phyloP scores from a whole-genome alignment of 441 rosid genomes.

The Oxalis stricta region DNA sequence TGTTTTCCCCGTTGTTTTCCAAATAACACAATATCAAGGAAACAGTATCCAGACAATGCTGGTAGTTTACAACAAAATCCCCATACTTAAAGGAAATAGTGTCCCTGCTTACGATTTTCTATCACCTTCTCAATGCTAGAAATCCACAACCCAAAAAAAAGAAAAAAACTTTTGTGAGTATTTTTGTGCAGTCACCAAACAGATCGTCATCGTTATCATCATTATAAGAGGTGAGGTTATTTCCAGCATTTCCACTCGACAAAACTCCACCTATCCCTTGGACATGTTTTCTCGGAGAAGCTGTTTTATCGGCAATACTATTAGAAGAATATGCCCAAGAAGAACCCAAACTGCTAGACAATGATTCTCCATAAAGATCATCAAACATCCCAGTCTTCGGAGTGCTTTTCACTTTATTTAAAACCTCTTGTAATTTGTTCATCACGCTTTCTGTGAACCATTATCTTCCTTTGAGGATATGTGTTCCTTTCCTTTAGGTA shows the following conservation, averaged over 20 bases:
- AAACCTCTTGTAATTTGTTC: slow-evolving; percentile 56
- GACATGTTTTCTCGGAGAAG: slow-evolving; percentile 22
- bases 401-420: slow-evolving; percentile 44
- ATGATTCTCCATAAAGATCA: slow-evolving; percentile 65
- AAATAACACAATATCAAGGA: too few species aligned
- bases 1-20: too few species aligned
- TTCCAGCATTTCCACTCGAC: slow-evolving; percentile 17
- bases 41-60: too few species aligned
- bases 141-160: not conserved
- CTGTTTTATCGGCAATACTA: slow-evolving; percentile 11
- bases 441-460: slow-evolving; percentile 39
- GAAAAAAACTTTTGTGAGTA: not conserved
- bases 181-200: slow-evolving; percentile 47
- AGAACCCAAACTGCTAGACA: slow-evolving; percentile 59
- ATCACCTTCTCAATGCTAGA: not conserved
- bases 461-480: slow-evolving; percentile 28
- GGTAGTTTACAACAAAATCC: slow-evolving; percentile 24
- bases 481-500: slow-evolving; percentile 68
- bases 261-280: slow-evolving; percentile 12
- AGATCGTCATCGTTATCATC: slow-evolving; percentile 57
- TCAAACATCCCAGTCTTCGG: slow-evolving; percentile 57
- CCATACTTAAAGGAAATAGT: slow-evolving; percentile 13
- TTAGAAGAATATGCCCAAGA: slow-evolving; percentile 58
- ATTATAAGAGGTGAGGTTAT: slow-evolving; percentile 13
- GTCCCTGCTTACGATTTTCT: slow-evolving; percentile 4